A percentile compares a stretch with the other conserved stretches of the same genome.
Conservation (phyloP, 2,329 filamentous ascomycete genomes). For the Fusarium sterilihyphosum region DNA sequence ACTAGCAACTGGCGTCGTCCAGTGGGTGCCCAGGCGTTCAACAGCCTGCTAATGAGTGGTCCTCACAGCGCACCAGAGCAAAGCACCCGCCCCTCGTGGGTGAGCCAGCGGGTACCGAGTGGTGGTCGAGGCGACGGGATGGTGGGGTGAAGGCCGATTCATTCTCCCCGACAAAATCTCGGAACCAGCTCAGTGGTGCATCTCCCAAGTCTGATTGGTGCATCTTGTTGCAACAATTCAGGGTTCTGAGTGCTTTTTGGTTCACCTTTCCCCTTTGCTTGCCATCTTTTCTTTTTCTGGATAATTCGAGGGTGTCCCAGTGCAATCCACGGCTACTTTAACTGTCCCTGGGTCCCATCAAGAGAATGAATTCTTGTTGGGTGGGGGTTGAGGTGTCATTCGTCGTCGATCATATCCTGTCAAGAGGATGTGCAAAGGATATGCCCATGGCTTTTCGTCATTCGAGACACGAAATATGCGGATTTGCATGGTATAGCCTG, state of each 20-base stretch:
- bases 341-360: slow-evolving; percentile 14
- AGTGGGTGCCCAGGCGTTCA: slow-evolving; percentile 38
- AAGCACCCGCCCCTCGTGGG: slow-evolving; percentile 36
- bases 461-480: slow-evolving; percentile 13
- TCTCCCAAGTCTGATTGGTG: slow-evolving; percentile 34
- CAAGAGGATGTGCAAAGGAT: slow-evolving; percentile 21
- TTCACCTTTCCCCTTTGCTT: slow-evolving; percentile 13
- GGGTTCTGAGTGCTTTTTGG: slow-evolving; percentile 32
- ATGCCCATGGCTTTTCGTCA: slow-evolving; percentile 16
- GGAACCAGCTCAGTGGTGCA: slow-evolving; percentile 40
- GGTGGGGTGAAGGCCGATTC: slow-evolving; percentile 36
- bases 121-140: slow-evolving; percentile 23
- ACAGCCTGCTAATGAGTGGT: slow-evolving; percentile 36
- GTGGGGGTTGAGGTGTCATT: slow-evolving; percentile 29
- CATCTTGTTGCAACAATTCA: slow-evolving; percentile 13
- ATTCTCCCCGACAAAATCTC: slow-evolving; percentile 44
- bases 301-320: slow-evolving; percentile 11
- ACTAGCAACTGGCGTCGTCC: slow-evolving; percentile 30
- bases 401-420: slow-evolving; percentile 36
- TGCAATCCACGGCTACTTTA: neutral
- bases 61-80: slow-evolving; percentile 9
- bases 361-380: slow-evolving; percentile 20
- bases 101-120: slow-evolving; percentile 33
- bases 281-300: slow-evolving; percentile 22
- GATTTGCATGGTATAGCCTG: slow-evolving; percentile 2